Conservation (phyloP, 23 red algal genomes). For the Gracilaria caudata region DNA sequence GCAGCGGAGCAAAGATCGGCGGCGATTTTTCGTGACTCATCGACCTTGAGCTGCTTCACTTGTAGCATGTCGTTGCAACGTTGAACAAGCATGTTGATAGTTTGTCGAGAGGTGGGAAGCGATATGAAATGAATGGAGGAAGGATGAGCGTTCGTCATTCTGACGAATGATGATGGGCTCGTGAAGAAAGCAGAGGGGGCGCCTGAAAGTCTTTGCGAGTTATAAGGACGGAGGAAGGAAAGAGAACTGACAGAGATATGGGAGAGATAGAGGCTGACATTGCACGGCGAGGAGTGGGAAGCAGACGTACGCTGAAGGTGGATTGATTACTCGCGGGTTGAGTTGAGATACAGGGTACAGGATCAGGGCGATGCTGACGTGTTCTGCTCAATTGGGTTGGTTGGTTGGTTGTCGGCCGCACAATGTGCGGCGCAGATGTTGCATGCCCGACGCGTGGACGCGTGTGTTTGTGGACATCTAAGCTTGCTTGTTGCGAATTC, state of each 20-base stretch:
- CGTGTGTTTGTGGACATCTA: too few species aligned
- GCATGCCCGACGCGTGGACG: too few species aligned
- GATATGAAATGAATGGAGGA: slow-evolving; percentile 16
- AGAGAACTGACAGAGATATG: neutral
- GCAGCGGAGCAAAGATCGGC: slow-evolving; percentile 23
- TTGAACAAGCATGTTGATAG: slow-evolving; percentile 26
- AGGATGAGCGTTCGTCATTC: neutral
- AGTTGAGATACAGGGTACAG: neutral
- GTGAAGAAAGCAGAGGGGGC: neutral
- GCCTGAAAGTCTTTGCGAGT: neutral
- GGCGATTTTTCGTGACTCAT: slow-evolving; percentile 5
- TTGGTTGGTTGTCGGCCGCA: neutral
- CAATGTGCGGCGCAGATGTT: too few species aligned
- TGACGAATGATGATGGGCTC: neutral
- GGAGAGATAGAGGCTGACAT: neutral
- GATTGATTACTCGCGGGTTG: too few species aligned
- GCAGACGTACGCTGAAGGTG: neutral
- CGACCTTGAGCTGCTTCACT: neutral
- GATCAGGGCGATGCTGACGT: neutral
- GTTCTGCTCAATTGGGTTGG: neutral
- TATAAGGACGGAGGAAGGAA: neutral
- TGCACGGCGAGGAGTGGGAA: neutral
- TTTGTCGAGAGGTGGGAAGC: neutral
- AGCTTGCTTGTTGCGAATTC: too few species aligned
- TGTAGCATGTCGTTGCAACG: slow-evolving; percentile 9